Percentiles rank a stretch among this genome's conserved stretches.
These are phyloP conservation scores for Stephania yunnanensis DNA, from an alignment of 164 flowering plant species.

Conservation along the genomic window DNA sequence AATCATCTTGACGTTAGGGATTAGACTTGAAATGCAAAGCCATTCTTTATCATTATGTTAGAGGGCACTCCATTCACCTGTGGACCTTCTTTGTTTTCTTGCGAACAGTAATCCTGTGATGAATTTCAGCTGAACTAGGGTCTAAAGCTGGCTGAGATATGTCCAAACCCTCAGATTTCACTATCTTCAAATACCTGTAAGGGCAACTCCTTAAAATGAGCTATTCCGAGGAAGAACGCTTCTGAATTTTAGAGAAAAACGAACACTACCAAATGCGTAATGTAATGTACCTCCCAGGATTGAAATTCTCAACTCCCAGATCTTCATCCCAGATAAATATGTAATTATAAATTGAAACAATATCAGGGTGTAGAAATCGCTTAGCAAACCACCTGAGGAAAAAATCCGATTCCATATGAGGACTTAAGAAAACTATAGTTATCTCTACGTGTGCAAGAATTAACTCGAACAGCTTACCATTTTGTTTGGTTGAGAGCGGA, in stretches of 20 bases:
- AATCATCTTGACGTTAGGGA: background rate
- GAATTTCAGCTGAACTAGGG: conserved; percentile 76
- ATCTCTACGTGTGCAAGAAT: background rate
- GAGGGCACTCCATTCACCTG: conserved; percentile 38
- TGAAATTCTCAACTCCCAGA: conserved; percentile 75
- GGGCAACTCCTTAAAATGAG: conserved; percentile 4
- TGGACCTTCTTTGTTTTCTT: conserved; percentile 52
- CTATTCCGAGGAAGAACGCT: background rate
- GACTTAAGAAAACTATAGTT: background rate
- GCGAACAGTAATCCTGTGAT: conserved; percentile 81
- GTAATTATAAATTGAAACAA: conserved; percentile 77
- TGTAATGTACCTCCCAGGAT: conserved; percentile 78
- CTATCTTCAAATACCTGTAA: conserved; percentile 69
- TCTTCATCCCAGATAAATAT: conserved; percentile 99
- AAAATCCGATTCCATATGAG: conserved; percentile 2
- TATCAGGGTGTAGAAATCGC: conserved; percentile 90
- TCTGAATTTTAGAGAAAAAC: background rate
- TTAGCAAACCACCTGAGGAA: conserved; percentile 96
- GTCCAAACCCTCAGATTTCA: conserved; percentile 76
- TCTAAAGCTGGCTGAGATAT: conserved; percentile 98
- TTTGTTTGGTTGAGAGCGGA: conserved; percentile 90
- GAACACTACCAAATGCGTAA: background rate
- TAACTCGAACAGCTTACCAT: conserved; percentile 46
- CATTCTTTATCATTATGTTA: background rate
- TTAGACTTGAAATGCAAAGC: background rate